Base-by-base conservation (phyloP, 2,329 filamentous ascomycete genomes). In the Pseudopyricularia javanii region DNA sequence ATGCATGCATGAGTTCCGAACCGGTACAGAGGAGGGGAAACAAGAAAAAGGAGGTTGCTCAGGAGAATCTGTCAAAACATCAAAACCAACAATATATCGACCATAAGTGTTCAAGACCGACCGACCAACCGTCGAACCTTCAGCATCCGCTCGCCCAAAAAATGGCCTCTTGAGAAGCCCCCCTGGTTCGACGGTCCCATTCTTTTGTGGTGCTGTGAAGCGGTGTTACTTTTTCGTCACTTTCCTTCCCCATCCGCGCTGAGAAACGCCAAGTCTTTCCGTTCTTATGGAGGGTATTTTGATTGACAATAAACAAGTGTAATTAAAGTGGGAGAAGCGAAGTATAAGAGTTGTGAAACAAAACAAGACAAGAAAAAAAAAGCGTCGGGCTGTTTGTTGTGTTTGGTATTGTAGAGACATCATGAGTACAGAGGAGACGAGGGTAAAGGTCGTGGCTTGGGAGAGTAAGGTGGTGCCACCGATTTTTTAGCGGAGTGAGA, bases 401-500 rank as follows among this genome's bases (percentile, higher is more conserved):
- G 40, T 24, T 33, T 51, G 50, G 73, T 78, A 75, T 73, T 76
- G 72, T 74, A 71, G 66, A 71, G 52, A 71, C 73, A 75, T 80
- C 75, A 76, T 78, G 70, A 74, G 68, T 73, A 75, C 72, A 73
- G 40, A 45, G 40, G 69, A 72, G 73, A 71, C 73, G 72, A 70
- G 35, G 37, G 24, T 22, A 32, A 45, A 22, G 73, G 71, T 76
- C 73, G 70, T 76, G 62, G 61, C 62, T 54, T 59, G 61, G 57
- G 52, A 57, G 28, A 55, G 51, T 57, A 60, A 61, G 55, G 59
- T 59, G 28, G 54, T 52, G 52, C 58, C 57, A 55, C 60, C 57
- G 59, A 20, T 20, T 56, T 60, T 60, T 83, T 91, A 95, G 73
- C 93, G 90, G 69, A 98, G 87, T 60, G 93, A 98, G 81, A 98